phyloP scores from a whole-genome alignment of 2,329 filamentous ascomycete species.

The Neonectria punicea region DNA sequence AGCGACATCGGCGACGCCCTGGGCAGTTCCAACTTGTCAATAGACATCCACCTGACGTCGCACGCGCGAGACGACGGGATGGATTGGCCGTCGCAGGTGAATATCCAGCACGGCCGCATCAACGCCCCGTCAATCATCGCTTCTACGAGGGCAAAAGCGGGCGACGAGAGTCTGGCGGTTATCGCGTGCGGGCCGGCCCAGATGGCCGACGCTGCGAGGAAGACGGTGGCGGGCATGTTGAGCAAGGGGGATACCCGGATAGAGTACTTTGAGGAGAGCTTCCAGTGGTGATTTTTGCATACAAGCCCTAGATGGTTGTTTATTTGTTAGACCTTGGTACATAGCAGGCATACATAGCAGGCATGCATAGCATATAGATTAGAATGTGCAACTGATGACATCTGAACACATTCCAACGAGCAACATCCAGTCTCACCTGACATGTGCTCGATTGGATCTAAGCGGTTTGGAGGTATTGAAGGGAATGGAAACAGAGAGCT shows the following conservation, averaged over 20 bases:
- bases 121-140: conserved; percentile 47
- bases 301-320: too few relatives aligned
- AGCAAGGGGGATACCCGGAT: conserved; percentile 39
- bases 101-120: conserved; percentile 44
- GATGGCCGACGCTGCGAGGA: conserved; percentile 57
- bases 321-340: neutral
- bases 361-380: neutral
- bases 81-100: conserved; percentile 32
- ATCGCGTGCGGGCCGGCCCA: conserved; percentile 57
- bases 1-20: conserved; percentile 47
- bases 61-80: conserved; percentile 20
- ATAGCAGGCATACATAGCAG: neutral
- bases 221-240: conserved; percentile 48
- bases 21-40: conserved; percentile 42
- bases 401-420: neutral
- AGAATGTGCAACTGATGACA: neutral
- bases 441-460: too few relatives aligned
- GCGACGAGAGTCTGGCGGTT: conserved; percentile 49
- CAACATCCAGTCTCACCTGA: neutral
- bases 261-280: conserved; percentile 57
- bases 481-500: too few relatives aligned
- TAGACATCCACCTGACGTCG: conserved; percentile 52
- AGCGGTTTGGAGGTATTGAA: neutral
- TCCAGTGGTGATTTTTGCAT: conserved; percentile 50
- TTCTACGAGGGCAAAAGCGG: conserved; percentile 35